Percentiles rank a stretch among this genome's conserved stretches.
These are phyloP conservation scores for Cutaneotrichosporon arboriforme DNA, from an alignment of 1,284 basidiomycete species.

Conservation along the genomic window DNA sequence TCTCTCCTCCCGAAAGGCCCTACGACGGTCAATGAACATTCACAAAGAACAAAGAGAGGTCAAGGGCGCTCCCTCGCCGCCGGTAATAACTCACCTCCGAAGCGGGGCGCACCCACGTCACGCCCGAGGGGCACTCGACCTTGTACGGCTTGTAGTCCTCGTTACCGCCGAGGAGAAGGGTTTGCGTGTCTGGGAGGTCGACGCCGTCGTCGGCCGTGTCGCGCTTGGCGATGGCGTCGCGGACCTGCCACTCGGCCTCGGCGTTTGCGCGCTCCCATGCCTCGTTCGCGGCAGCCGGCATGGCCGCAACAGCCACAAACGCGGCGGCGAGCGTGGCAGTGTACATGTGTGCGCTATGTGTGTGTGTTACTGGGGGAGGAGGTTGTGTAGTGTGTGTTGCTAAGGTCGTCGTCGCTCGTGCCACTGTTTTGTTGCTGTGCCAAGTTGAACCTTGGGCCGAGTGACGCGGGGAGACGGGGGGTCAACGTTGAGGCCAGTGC, in stretches of 20 bases:
- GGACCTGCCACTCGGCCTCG: background rate
- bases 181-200: background rate
- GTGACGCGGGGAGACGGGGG: no score
- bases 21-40: conserved; percentile 4
- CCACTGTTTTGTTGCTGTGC: no score
- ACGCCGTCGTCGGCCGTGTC: background rate
- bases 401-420: no score
- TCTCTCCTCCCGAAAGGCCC: conserved; percentile 33
- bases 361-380: no score
- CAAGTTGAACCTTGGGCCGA: no score
- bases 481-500: no score
- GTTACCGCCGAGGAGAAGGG: conserved; percentile 7
- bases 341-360: background rate
- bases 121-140: conserved; percentile 34
- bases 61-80: background rate
- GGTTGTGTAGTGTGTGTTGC: background rate
- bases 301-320: conserved; percentile 1
- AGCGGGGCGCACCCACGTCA: conserved; percentile 40
- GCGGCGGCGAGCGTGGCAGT: background rate
- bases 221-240: background rate
- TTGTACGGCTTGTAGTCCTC: conserved; percentile 39
- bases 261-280: conserved; percentile 1
- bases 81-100: conserved; percentile 26
- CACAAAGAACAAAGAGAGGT: background rate
- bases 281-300: background rate